Evolutionary conservation across 768 basidiomycete genomes (phyloP), one percentile per base, ranked within the genome.

Genomic region (Ramaria sp.): DNA sequence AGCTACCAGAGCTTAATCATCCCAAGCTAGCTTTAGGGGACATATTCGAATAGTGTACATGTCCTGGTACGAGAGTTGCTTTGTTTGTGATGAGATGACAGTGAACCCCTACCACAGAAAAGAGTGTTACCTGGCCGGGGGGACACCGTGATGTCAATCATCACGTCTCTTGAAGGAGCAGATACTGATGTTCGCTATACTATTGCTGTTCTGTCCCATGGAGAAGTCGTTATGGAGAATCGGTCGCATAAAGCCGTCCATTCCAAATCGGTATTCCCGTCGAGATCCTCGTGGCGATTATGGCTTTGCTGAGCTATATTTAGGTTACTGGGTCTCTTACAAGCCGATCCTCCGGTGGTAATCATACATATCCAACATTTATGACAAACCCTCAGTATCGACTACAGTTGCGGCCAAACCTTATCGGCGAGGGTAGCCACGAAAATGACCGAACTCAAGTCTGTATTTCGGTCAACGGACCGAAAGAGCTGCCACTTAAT

Each of bases 361-460:
- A 93, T 64, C 79, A 83, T 56, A 79, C 81, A 4, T 75, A 82
- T 61, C 81, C 89, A 0, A 84, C 86, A 0, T 96, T 87, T 68
- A 87, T 95, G 83, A 69, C 80, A 50, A 98, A 97, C 65, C 94
- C 94, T 0, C 91, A 96, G 65, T 97, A 90, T 68, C 76, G 78
- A 55, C 72, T 97, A 13, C 75, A 70, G 7, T 70, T 95, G 19
- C 71, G 75, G 53, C 71, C 78, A 4, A 63, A 63, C 22, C 11
- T 55, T 11, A 60, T 19, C 12, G 55, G 9, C n/a, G 42, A 6
- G 41, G 59, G 34, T 22, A 51, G 30, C 45, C 3, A n/a, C 19
- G 24, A 42, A 22, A 59, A 46, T 20, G 22, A 19, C 15, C 20
- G 46, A 34, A 10, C 55, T 37, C 34, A 27, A 15, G 15, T 57